Conservation (phyloP, 345 rosid species). For the Gossypium arboreum region DNA sequence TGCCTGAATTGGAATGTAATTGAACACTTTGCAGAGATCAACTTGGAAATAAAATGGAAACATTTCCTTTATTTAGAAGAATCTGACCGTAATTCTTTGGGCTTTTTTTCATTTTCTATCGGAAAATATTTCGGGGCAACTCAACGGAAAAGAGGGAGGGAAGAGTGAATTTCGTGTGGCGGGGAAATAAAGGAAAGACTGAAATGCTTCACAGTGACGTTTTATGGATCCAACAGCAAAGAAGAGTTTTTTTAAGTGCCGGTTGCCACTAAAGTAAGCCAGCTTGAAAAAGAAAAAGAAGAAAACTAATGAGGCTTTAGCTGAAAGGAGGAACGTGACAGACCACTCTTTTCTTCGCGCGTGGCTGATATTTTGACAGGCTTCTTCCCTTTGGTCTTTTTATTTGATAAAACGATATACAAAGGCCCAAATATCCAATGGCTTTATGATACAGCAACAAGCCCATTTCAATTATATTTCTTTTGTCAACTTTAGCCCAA, state of each 20-base stretch:
- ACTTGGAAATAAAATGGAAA: background rate
- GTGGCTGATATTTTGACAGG: background rate
- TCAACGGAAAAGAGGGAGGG: constrained; percentile 3
- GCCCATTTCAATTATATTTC: too few species aligned
- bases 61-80: background rate
- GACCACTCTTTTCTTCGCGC: constrained; percentile 4
- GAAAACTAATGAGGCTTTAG: too few species aligned
- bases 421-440: background rate
- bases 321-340: background rate
- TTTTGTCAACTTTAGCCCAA: too few species aligned
- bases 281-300: too few species aligned
- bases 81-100: background rate
- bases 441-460: too few species aligned
- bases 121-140: constrained; percentile 5
- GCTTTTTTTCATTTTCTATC: background rate
- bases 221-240: constrained; percentile 9
- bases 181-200: background rate
- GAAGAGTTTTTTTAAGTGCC: too few species aligned
- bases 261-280: too few species aligned
- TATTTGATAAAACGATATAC: too few species aligned
- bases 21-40: background rate
- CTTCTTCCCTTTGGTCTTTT: background rate
- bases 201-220: background rate
- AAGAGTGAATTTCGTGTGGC: background rate
- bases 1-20: background rate